A percentile compares a stretch with the other conserved stretches of the same genome.
phyloP scores from a whole-genome alignment of 169 alveolate genomes.

The Ichthyophthirius multifiliis region DNA sequence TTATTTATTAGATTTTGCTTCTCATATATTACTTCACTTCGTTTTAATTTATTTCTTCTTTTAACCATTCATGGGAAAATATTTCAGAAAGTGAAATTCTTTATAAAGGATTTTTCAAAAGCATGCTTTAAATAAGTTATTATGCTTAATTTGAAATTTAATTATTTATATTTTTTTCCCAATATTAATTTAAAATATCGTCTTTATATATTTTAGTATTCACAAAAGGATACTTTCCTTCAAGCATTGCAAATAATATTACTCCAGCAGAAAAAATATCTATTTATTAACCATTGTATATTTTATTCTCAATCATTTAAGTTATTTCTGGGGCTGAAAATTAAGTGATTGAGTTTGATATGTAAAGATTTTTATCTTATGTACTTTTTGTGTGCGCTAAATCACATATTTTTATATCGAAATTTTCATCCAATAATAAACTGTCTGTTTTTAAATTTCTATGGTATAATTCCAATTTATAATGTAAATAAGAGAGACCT shows the following conservation, averaged over 20 bases:
- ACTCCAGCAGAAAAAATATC: constrained; percentile 1
- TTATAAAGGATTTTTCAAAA: neutral
- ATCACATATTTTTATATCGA: neutral
- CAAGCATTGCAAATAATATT: neutral
- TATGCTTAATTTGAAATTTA: neutral
- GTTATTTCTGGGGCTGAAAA: neutral
- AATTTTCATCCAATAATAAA: neutral
- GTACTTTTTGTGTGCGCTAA: too few relatives aligned
- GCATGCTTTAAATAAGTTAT: neutral
- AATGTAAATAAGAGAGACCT: neutral
- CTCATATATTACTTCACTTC: too few relatives aligned
- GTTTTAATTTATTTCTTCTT: neutral
- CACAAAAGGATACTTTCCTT: neutral
- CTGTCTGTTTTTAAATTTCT: neutral
- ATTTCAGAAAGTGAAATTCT: constrained; percentile 2
- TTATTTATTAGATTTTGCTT: too few relatives aligned
- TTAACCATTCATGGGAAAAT: neutral
- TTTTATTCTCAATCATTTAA: neutral
- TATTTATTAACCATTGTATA: neutral
- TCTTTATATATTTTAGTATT: neutral
- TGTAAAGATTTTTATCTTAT: neutral
- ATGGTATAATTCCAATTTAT: neutral
- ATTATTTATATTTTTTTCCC: neutral
- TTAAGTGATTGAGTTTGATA: neutral
- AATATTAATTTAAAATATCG: neutral